Evolutionary conservation across 495 filamentous ascomycete genomes (phyloP).

Genomic region (Lentithecium fluviatile): DNA sequence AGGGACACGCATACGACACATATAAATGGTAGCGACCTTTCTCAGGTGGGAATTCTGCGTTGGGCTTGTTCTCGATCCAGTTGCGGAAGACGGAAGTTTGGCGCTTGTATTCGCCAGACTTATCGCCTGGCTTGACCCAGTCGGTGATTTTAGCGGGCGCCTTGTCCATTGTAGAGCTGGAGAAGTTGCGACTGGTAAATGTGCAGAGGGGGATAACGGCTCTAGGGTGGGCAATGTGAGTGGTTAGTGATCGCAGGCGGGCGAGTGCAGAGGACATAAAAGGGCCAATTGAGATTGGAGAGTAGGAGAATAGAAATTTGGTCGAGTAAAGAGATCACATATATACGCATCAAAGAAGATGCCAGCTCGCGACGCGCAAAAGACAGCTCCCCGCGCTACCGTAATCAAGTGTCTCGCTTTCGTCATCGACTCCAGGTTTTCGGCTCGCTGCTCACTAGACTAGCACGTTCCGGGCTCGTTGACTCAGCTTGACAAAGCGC

Average conservation of each 20-base stretch:
- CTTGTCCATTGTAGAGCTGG: conserved; percentile 18
- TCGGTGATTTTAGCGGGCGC: conserved; percentile 64
- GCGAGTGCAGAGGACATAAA: too few relatives aligned
- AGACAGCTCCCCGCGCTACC: too few relatives aligned
- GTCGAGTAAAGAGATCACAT: too few relatives aligned
- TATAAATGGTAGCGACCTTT: conserved; percentile 70
- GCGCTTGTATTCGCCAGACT: conserved; percentile 84
- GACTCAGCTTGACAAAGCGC: neutral
- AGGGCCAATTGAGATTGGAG: too few relatives aligned
- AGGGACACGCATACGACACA: conserved; percentile 71
- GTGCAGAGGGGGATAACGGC: too few relatives aligned
- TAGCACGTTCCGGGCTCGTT: neutral
- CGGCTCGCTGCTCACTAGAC: neutral
- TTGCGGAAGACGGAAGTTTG: conserved; percentile 48
- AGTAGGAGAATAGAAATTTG: too few relatives aligned
- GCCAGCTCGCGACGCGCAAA: too few relatives aligned
- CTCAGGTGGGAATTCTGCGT: conserved; percentile 64
- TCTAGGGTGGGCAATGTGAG: too few relatives aligned
- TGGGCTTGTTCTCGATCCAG: conserved; percentile 52
- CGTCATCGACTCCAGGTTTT: neutral
- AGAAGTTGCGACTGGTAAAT: neutral
- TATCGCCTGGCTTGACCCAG: conserved; percentile 74
- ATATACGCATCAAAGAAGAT: too few relatives aligned
- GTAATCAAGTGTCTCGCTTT: neutral
- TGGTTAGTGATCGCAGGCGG: too few relatives aligned